These are phyloP conservation scores for Sanguinoderma infundibulare DNA, from an alignment of 1,284 basidiomycete genomes.

Conservation along the genomic window DNA sequence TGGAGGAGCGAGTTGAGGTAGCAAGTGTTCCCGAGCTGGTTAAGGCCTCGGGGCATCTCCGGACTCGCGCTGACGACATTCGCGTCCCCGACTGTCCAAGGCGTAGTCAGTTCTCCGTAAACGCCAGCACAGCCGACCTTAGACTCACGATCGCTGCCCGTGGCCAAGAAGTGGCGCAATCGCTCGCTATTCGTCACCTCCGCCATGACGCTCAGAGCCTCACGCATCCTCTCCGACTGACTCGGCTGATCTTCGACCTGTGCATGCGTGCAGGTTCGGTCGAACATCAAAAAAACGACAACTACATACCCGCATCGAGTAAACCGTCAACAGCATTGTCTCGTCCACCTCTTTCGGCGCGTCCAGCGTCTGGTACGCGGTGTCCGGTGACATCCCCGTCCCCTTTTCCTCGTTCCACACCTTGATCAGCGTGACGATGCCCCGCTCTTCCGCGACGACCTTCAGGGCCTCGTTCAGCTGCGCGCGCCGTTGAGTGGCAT, in stretches of 20 bases:
- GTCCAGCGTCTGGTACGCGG: constrained; percentile 77
- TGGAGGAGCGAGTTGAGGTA: too few species aligned
- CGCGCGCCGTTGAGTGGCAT: too few species aligned
- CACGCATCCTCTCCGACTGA: too few species aligned
- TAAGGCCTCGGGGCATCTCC: too few species aligned
- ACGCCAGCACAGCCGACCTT: background rate
- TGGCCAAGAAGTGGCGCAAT: too few species aligned
- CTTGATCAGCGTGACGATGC: constrained; percentile 51
- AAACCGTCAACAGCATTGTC: constrained; percentile 74
- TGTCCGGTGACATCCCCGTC: too few species aligned
- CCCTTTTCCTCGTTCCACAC: constrained; percentile 59
- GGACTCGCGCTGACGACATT: constrained; percentile 47
- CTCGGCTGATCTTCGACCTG: constrained; percentile 74
- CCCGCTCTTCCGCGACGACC: constrained; percentile 63
- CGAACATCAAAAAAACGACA: constrained; percentile 8
- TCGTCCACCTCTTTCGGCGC: constrained; percentile 76
- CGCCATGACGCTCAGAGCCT: too few species aligned
- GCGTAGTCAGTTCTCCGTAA: background rate
- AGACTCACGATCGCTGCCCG: too few species aligned
- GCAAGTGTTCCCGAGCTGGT: too few species aligned
- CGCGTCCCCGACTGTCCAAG: constrained; percentile 66
- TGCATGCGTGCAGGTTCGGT: background rate
- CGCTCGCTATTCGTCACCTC: too few species aligned
- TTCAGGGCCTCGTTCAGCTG: too few species aligned
- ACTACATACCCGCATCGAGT: constrained; percentile 68